These are phyloP conservation scores for Plasmodium gonderi DNA, from an alignment of 169 alveolate genomes.

Conservation along the genomic window DNA sequence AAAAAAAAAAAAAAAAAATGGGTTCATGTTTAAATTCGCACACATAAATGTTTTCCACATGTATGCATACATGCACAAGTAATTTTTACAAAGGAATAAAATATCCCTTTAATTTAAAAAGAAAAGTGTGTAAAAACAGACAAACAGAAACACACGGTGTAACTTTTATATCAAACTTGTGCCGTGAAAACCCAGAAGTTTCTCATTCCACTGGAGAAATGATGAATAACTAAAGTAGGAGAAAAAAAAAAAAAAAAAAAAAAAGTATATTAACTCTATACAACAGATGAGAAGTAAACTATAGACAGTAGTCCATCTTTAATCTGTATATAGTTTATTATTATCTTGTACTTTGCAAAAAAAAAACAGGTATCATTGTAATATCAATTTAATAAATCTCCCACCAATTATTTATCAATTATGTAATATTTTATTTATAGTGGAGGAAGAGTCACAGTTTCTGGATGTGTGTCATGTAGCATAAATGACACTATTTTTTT, in stretches of 20 bases:
- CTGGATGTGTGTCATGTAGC: too few species aligned
- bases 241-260: too few species aligned
- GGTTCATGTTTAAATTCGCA: not conserved
- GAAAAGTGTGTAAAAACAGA: not conserved
- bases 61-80: not conserved
- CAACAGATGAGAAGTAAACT: not conserved
- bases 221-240: not conserved
- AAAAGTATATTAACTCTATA: not conserved
- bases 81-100: not conserved
- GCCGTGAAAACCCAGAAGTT: not conserved
- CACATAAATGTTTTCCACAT: not conserved
- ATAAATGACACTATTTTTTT: too few species aligned
- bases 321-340: not conserved
- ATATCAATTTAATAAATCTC: not conserved
- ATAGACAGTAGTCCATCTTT: not conserved
- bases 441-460: too few species aligned
- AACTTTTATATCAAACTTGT: not conserved
- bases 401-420: too few species aligned
- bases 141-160: not conserved
- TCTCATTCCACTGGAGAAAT: not conserved
- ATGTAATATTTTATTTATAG: too few species aligned
- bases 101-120: not conserved
- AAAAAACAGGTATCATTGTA: not conserved
- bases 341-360: not conserved
- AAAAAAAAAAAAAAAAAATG: not conserved